Evolutionary conservation across 1,284 basidiomycete genomes (phyloP).

Genomic region (Leccinum subatratum): DNA sequence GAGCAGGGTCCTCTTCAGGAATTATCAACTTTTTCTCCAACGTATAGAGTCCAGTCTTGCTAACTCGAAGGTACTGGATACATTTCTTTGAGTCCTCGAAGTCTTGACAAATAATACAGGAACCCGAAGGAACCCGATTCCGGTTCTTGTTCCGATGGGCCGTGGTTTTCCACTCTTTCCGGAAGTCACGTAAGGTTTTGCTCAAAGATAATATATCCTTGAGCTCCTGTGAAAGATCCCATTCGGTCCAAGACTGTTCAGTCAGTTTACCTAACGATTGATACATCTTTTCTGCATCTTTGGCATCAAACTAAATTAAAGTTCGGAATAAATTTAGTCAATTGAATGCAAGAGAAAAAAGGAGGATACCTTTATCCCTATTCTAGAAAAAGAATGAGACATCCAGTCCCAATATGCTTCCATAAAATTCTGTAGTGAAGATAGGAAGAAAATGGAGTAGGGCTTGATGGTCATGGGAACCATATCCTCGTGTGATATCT

Average conservation of each 20-base stretch:
- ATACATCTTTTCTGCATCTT: conserved; percentile 1
- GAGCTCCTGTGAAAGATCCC: not conserved
- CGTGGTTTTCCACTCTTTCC: not conserved
- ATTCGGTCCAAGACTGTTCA: not conserved
- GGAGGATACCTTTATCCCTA: not conserved
- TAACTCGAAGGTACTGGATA: not conserved
- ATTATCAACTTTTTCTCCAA: not conserved
- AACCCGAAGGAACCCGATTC: not conserved
- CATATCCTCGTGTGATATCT: not conserved
- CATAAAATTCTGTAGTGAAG: conserved; percentile 10
- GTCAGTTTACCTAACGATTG: not conserved
- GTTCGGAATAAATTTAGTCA: not conserved
- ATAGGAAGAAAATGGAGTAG: conserved; percentile 16
- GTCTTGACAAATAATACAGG: not conserved
- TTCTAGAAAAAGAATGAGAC: not conserved
- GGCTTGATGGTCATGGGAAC: conserved; percentile 10
- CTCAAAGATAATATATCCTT: not conserved
- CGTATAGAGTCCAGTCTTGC: not conserved
- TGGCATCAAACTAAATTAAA: not conserved
- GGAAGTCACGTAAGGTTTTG: not conserved
- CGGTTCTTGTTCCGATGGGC: not conserved
- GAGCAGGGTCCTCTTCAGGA: not conserved
- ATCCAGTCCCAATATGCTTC: conserved; percentile 15
- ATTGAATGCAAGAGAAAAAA: not conserved
- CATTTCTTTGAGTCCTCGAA: not conserved